Evolutionary conservation across 1,284 basidiomycete genomes (phyloP), one percentile per base, ranked within the genome.

Genomic region (Ceratobasidium sp.): DNA sequence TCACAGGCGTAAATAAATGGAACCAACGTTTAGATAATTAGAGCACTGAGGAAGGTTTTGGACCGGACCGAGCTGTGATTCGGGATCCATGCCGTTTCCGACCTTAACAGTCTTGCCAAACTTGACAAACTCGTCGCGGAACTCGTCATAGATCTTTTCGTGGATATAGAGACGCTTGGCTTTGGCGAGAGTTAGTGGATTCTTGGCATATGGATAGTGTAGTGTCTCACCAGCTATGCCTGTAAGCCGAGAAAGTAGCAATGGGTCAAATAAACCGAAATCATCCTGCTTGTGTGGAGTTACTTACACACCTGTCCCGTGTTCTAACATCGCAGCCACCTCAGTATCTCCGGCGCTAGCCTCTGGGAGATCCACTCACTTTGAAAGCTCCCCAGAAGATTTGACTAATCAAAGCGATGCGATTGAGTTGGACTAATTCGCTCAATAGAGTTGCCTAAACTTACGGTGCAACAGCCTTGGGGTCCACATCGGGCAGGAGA

Each of bases 381-480:
- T 46, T 3, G 25, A 75, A 25, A 3, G 71, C 51, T 8, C 49
- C 71, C 61, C 49, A 65, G 40, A 75, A 66, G 32, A 75, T 29
- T 15, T 75, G 46, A 29, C 71, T 75, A 25, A 9, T 40, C 6
- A 15, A 46, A 40, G 11, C 25, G 3, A 40, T 13, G 3, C 25
- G 17, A 6, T 22, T 34, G 40, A 37, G 25, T 49, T 22, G 17
- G 25, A 40, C 1, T 29, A 29, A 29, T 29, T 34, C 11, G 52
- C 22, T 15, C 5, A 15, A 29, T 11, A 40, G 0, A 17, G 32
- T 9, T 6, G 13, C 13, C 2, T 51, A 11, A 25, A 66, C 71
- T 56, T 19, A 75, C 71, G 71, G 71, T 11, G 34, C 71, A 25
- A 95, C 93, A 82, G 92, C 88, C 1, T 95, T 92, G 70, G 97